phyloP scores from a whole-genome alignment of 306 rosid genomes.

The Astragalus membranaceus region DNA sequence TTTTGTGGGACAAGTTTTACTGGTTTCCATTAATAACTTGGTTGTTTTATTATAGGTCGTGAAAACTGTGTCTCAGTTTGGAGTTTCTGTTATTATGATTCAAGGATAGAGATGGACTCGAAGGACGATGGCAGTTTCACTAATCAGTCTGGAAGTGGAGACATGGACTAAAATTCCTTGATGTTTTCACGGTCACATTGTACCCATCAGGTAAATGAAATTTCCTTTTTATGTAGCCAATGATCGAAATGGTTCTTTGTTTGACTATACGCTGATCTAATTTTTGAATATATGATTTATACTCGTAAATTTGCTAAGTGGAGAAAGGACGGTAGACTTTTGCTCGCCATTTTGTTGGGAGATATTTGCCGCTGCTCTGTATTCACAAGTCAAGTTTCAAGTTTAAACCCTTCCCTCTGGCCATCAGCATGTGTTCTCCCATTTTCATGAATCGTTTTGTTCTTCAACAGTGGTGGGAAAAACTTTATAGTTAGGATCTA shows the following conservation, averaged over 20 bases:
- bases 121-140: constrained; percentile 12
- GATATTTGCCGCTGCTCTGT: not conserved
- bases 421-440: not conserved
- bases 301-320: not conserved
- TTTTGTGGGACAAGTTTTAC: not conserved
- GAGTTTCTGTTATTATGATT: constrained; percentile 60
- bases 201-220: not conserved
- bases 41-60: constrained; percentile 40
- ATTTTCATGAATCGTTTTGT: not conserved
- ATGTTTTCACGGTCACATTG: constrained; percentile 6
- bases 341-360: not conserved
- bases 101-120: constrained; percentile 27
- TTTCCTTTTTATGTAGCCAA: not conserved
- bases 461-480: not conserved
- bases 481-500: not conserved
- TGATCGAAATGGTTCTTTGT: constrained; percentile 3
- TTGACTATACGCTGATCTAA: not conserved
- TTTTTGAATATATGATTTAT: constrained; percentile 1
- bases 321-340: not conserved
- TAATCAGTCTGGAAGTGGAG: constrained; percentile 27
- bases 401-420: not conserved
- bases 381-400: not conserved
- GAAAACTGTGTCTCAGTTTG: constrained; percentile 86
- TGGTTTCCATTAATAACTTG: not conserved
- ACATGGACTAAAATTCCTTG: constrained; percentile 16